phyloP scores from a whole-genome alignment of 306 rosid species.

The Heteromeles arbutifolia region DNA sequence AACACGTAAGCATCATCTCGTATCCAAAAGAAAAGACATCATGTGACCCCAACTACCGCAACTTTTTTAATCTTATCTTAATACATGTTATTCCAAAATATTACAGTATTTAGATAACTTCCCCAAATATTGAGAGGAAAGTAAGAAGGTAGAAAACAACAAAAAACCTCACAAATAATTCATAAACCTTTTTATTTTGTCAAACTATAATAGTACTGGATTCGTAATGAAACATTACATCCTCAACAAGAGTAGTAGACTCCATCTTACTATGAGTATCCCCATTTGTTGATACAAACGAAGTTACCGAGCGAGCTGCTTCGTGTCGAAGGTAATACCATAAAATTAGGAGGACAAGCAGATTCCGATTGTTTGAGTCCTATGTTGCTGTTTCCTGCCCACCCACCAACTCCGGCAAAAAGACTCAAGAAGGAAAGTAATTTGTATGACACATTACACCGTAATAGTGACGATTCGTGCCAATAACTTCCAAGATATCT shows the following conservation, averaged over 20 bases:
- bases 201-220: no score
- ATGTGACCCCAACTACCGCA: not conserved
- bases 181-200: not conserved
- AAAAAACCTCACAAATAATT: not conserved
- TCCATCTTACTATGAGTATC: no score
- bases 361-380: conserved; percentile 4
- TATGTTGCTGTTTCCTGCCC: conserved; percentile 12
- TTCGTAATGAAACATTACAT: no score
- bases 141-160: not conserved
- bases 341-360: not conserved
- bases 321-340: not conserved
- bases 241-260: no score
- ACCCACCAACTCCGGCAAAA: conserved; percentile 16
- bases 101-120: not conserved
- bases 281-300: no score
- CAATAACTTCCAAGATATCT: no score
- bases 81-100: not conserved
- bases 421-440: not conserved
- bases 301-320: no score
- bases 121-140: not conserved
- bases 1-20: not conserved
- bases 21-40: not conserved
- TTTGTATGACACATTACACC: not conserved
- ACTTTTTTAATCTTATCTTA: not conserved
- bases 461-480: no score